Evolutionary conservation across 2,329 filamentous ascomycete genomes (phyloP).

Genomic region (Mycogone perniciosa): DNA sequence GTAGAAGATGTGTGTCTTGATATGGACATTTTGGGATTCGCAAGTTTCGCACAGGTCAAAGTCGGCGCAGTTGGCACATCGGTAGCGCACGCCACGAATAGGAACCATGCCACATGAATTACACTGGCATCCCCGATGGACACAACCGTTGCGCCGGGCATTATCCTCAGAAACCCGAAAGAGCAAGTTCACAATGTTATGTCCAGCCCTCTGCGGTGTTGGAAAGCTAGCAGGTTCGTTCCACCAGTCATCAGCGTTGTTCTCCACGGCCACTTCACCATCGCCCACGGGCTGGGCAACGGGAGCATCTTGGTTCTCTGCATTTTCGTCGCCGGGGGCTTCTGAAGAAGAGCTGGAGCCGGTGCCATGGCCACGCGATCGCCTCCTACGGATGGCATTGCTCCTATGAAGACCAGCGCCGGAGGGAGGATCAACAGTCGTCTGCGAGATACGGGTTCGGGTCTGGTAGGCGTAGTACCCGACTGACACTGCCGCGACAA

Average conservation of each 20-base stretch:
- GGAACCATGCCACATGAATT: constrained; percentile 83
- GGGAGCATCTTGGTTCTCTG: constrained; percentile 22
- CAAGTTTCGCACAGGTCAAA: constrained; percentile 94
- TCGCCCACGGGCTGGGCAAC: constrained; percentile 26
- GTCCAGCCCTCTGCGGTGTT: constrained; percentile 51
- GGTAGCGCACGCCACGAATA: constrained; percentile 86
- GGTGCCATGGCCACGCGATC: constrained; percentile 29
- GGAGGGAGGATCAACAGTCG: constrained; percentile 12
- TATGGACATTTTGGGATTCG: constrained; percentile 71
- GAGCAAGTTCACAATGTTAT: constrained; percentile 77
- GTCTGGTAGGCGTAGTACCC: constrained; percentile 53
- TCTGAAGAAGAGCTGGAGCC: constrained; percentile 38
- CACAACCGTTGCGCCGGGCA: constrained; percentile 77
- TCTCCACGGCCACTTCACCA: constrained; percentile 34
- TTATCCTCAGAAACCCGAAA: constrained; percentile 95
- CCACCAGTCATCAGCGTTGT: constrained; percentile 46
- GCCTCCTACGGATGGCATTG: constrained; percentile 53
- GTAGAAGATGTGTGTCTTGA: constrained; percentile 92
- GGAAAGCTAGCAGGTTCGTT: constrained; percentile 37
- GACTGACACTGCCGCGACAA: constrained; percentile 49
- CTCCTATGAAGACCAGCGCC: constrained; percentile 52
- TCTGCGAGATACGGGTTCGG: constrained; percentile 20
- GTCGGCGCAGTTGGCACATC: constrained; percentile 92
- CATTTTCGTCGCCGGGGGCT: constrained; percentile 40
- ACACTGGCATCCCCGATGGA: constrained; percentile 87